Percentiles rank a stretch among this genome's conserved stretches.
phyloP scores from a whole-genome alignment of 371 early-diverging fungal genomes.

The Haplosporangium sp. region DNA sequence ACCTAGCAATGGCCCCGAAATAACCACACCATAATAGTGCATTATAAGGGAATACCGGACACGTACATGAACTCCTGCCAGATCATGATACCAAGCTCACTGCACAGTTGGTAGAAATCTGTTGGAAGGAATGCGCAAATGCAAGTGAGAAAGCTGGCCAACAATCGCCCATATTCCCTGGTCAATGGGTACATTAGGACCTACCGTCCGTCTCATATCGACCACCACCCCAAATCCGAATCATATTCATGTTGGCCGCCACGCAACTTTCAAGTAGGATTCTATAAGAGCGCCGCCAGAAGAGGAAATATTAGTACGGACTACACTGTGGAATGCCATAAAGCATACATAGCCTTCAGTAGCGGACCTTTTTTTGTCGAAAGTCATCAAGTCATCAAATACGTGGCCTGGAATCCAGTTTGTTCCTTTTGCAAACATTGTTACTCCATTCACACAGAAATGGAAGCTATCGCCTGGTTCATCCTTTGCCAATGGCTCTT shows the following conservation, averaged over 20 bases:
- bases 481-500: conserved; percentile 15
- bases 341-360: neutral
- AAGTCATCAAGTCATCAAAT: conserved; percentile 35
- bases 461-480: conserved; percentile 58
- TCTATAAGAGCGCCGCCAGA: neutral
- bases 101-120: conserved; percentile 62
- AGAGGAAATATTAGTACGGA: neutral
- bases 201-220: conserved; percentile 48
- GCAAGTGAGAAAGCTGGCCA: neutral
- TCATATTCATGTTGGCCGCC: conserved; percentile 60
- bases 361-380: conserved; percentile 29
- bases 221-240: conserved; percentile 64
- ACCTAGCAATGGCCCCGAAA: neutral
- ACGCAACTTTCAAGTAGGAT: conserved; percentile 48
- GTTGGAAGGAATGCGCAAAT: conserved; percentile 4
- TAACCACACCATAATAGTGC: neutral
- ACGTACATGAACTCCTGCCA: conserved; percentile 68
- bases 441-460: conserved; percentile 60
- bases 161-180: neutral
- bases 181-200: neutral
- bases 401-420: conserved; percentile 69
- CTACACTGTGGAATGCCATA: neutral
- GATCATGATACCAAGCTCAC: conserved; percentile 63
- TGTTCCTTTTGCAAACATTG: conserved; percentile 58
- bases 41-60: too few relatives aligned